phyloP scores from a whole-genome alignment of 1,284 basidiomycete species.

The Cutaneotrichosporon spelunceum region DNA sequence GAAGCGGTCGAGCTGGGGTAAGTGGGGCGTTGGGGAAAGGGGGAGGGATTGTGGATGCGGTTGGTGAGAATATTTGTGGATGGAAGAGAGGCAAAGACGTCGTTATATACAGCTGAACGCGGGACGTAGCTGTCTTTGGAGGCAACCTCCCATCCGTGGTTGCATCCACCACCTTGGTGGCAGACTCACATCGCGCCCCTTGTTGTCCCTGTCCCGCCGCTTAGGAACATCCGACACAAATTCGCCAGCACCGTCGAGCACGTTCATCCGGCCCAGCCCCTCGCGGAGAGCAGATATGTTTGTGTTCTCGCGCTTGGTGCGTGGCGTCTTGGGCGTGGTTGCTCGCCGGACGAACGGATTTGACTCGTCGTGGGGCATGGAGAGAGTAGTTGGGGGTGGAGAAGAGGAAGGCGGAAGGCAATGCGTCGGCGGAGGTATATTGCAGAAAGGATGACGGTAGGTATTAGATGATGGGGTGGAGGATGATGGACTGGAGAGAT shows the following conservation, averaged over 20 bases:
- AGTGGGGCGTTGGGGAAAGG: background rate
- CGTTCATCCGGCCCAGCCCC: constrained; percentile 45
- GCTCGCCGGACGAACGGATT: background rate
- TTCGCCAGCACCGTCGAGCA: constrained; percentile 32
- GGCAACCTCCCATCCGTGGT: no score
- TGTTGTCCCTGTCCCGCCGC: constrained; percentile 12
- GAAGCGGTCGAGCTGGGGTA: constrained; percentile 47
- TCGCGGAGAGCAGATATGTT: constrained; percentile 35
- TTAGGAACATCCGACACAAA: constrained; percentile 17
- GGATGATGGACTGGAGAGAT: no score
- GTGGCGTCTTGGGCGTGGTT: background rate
- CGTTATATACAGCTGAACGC: no score
- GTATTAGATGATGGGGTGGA: no score
- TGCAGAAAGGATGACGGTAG: background rate
- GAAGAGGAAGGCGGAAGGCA: no score
- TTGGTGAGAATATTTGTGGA: no score
- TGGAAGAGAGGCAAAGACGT: no score
- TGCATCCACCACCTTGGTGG: no score
- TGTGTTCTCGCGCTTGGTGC: constrained; percentile 13
- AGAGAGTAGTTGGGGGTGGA: no score
- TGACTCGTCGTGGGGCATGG: background rate
- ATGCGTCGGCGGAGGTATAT: background rate
- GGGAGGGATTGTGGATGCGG: no score
- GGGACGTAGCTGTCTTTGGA: no score
- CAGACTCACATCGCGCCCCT: constrained; percentile 11